These are phyloP conservation scores for Heimioporus sp. DNA, from an alignment of 768 basidiomycete genomes.

Conservation along the genomic window DNA sequence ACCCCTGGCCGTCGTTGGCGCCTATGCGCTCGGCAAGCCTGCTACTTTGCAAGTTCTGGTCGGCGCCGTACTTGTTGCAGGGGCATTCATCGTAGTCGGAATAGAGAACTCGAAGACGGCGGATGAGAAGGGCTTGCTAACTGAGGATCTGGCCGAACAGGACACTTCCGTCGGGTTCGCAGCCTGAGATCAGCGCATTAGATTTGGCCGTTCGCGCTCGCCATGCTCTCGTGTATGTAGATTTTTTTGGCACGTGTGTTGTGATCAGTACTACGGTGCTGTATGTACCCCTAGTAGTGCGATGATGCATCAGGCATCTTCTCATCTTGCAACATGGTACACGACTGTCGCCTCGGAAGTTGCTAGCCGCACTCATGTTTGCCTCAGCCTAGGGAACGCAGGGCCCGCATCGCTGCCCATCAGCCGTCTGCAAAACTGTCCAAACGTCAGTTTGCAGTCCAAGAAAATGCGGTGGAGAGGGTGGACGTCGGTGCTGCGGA, in stretches of 20 bases:
- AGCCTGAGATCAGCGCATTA: too few species aligned
- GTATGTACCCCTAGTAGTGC: too few species aligned
- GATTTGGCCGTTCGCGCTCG: too few species aligned
- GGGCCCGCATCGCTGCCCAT: conserved; percentile 46
- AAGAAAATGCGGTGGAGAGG: conserved; percentile 47
- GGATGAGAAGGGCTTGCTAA: too few species aligned
- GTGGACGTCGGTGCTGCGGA: conserved; percentile 42
- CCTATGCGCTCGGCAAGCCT: conserved; percentile 61
- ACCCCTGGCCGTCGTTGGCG: conserved; percentile 85
- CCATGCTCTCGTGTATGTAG: too few species aligned
- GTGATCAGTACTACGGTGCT: too few species aligned
- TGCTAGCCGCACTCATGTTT: conserved; percentile 8
- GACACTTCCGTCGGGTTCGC: too few species aligned
- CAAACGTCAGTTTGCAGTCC: conserved; percentile 49
- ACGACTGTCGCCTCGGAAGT: neutral
- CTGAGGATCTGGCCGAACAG: too few species aligned
- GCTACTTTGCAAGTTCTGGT: conserved; percentile 58
- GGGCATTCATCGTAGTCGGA: conserved; percentile 74
- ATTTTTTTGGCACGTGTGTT: too few species aligned
- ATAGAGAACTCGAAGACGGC: conserved; percentile 47
- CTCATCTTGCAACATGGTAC: conserved; percentile 21
- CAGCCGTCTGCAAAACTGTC: conserved; percentile 48
- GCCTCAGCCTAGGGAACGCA: conserved; percentile 35
- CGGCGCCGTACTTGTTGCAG: conserved; percentile 75
- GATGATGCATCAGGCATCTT: neutral